phyloP scores from a whole-genome alignment of 2,329 filamentous ascomycete species.

The Akanthomyces dipterigenus region DNA sequence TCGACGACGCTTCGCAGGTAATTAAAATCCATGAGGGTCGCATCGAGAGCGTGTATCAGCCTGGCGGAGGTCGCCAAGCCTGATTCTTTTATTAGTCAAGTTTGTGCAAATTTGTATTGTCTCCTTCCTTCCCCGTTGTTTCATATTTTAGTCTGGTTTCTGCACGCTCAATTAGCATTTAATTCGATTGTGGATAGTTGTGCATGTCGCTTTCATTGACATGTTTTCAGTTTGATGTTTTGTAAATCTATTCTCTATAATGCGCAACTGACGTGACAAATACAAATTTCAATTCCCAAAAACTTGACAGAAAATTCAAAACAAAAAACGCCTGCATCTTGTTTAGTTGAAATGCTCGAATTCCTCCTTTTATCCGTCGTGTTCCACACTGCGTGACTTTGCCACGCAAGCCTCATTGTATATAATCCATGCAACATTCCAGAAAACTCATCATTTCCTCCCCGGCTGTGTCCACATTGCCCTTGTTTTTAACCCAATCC shows the following conservation, averaged over 20 bases:
- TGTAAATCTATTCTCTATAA: slow-evolving; percentile 3
- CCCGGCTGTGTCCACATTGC: neutral
- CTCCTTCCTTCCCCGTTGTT: neutral
- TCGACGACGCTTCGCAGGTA: neutral
- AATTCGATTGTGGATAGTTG: too few relatives aligned
- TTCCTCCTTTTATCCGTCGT: neutral
- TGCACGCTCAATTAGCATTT: too few relatives aligned
- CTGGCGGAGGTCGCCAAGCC: neutral
- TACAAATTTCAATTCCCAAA: neutral
- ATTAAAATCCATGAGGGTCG: neutral
- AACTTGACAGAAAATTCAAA: neutral
- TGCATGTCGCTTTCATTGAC: neutral
- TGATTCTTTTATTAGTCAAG: neutral
- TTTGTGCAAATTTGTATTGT: neutral
- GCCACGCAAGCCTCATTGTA: neutral
- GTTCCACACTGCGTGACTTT: neutral
- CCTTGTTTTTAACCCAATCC: too few relatives aligned
- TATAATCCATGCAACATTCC: neutral
- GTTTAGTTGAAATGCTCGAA: neutral
- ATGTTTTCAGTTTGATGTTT: neutral
- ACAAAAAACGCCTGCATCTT: slow-evolving; percentile 6
- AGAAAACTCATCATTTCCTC: neutral
- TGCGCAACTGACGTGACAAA: neutral
- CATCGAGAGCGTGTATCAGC: neutral
- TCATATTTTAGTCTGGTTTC: neutral